Base-by-base conservation (phyloP, 495 filamentous ascomycete genomes). In the Penicillium cosmopolitanum region DNA sequence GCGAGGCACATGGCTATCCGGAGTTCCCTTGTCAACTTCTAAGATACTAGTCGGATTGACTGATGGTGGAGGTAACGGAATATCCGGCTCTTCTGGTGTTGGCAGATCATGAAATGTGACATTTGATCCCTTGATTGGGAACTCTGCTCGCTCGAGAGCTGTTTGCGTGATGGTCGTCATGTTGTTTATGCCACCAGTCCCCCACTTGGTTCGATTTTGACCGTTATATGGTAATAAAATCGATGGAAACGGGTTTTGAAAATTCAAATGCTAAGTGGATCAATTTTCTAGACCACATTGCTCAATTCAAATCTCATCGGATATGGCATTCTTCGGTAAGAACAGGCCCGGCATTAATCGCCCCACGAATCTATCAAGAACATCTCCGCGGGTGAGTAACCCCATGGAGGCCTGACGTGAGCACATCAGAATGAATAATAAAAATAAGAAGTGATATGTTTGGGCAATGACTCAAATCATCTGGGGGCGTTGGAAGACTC, bases 1-100 rank as follows among this genome's bases (percentile, higher is more conserved):
- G 60, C 94, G 81, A 13, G 90, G 83, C n/a, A 97, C 90, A 80
- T 95, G 91, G 48, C 73, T 76, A 68, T 98, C 94, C 13, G 92
- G 93, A 0, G 94, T 97, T 40, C 87, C 87, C 55, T 89, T 78
- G 66, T 98, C 94, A 65, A 90, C 66, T 36, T 86, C 80, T 8
- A 97, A 79, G 15, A 96, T 83, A 40, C 82, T 75, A 44, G 80
- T 86, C 13, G 85, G 87, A 35, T 73, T 64, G 50, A 72, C 81
- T 6, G 87, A 82, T n/a, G 79, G 84, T 7, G 93, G 93, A 16
- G 92, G 92, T 11, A 96, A 78, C 5, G 90, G 86, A 53, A 88
- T 73, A 51, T 80, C 76, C n/a, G 71, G 56, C 38, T 79, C 69
- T 42, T 66, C 62, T 10, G 66, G 65, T 13, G 60, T 59, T 35